phyloP scores from a whole-genome alignment of 768 basidiomycete genomes.

The Russula virescens region DNA sequence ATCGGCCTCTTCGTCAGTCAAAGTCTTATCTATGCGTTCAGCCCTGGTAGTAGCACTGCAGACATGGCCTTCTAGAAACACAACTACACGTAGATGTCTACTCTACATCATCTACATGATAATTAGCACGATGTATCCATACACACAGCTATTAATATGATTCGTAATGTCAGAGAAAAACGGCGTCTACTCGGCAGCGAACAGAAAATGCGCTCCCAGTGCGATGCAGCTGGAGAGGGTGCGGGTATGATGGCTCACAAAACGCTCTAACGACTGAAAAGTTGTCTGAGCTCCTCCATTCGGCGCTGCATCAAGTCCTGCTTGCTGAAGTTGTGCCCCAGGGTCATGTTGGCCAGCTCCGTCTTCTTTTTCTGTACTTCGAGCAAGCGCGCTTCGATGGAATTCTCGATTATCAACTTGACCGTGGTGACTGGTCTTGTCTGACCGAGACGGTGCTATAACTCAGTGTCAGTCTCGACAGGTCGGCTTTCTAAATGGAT shows the following conservation, averaged over 20 bases:
- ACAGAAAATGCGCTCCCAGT: neutral
- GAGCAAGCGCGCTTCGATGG: constrained; percentile 88
- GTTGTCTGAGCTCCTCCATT: constrained; percentile 77
- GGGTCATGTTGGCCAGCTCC: constrained; percentile 88
- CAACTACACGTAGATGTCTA: constrained; percentile 8
- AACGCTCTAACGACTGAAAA: constrained; percentile 46
- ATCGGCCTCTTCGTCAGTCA: constrained; percentile 81
- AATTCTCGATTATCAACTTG: constrained; percentile 90
- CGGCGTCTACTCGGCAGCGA: neutral
- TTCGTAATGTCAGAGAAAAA: neutral
- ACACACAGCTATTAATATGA: constrained; percentile 19
- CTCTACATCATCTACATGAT: constrained; percentile 15
- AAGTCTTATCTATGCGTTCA: constrained; percentile 72
- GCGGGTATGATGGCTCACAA: neutral
- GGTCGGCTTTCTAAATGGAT: neutral
- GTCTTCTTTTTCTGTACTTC: constrained; percentile 95
- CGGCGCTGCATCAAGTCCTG: constrained; percentile 82
- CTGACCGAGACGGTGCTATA: constrained; percentile 92
- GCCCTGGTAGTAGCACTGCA: constrained; percentile 63
- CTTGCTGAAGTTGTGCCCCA: constrained; percentile 82
- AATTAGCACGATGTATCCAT: constrained; percentile 14
- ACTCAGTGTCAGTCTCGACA: neutral
- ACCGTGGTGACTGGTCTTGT: constrained; percentile 86
- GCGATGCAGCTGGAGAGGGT: neutral
- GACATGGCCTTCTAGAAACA: constrained; percentile 65